phyloP scores from a whole-genome alignment of 345 rosid species.

The Heritiera fomes region DNA sequence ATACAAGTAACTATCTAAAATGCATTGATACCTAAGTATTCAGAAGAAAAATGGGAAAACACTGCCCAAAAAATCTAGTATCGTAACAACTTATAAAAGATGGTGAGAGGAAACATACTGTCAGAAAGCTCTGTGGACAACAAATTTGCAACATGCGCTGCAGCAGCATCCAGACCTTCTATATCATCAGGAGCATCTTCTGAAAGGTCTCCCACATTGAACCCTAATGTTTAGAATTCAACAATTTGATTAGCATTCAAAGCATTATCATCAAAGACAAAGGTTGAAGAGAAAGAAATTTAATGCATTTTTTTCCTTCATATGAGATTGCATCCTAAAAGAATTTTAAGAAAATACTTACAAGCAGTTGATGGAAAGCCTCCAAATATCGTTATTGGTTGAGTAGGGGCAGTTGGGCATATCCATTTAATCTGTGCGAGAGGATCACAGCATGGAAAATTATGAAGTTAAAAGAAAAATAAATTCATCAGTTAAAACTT shows the following conservation, averaged over 20 bases:
- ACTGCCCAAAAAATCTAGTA: neutral
- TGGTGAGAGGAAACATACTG: conserved; percentile 58
- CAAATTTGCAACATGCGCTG: conserved; percentile 89
- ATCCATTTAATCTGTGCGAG: conserved; percentile 90
- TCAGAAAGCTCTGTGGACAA: conserved; percentile 91
- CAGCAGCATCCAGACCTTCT: conserved; percentile 89
- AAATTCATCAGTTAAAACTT: neutral
- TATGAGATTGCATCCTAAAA: neutral
- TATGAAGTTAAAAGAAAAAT: conserved; percentile 9
- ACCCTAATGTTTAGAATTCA: conserved; percentile 58
- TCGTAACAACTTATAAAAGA: conserved; percentile 11
- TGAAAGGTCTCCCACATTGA: conserved; percentile 79
- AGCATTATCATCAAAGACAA: conserved; percentile 11
- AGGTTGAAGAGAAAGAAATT: neutral
- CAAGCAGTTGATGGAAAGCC: conserved; percentile 99
- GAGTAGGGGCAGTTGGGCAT: conserved; percentile 98
- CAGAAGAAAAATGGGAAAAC: neutral
- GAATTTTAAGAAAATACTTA: conserved; percentile 37
- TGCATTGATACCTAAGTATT: conserved; percentile 8
- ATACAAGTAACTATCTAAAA: neutral
- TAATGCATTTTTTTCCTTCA: neutral
- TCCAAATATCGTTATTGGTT: conserved; percentile 79
- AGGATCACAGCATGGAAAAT: conserved; percentile 18
- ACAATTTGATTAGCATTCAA: conserved; percentile 5
- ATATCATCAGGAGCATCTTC: conserved; percentile 87